A percentile compares a stretch with the other conserved stretches of the same genome.
Conservation (phyloP, 257 asterid species). For the Fraxinus quadrangulata region DNA sequence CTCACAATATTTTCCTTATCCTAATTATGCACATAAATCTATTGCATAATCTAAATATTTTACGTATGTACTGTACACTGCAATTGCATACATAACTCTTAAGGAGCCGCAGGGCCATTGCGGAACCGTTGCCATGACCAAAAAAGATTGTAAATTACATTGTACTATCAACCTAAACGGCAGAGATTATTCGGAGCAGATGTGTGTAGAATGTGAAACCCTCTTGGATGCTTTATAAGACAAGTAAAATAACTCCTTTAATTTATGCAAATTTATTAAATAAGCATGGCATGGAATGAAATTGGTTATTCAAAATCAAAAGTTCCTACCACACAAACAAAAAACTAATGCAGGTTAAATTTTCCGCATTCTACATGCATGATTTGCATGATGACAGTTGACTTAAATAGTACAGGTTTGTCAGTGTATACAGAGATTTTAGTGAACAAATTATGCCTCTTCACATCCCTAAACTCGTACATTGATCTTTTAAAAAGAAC, state of each 20-base stretch:
- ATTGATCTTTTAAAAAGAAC: not conserved
- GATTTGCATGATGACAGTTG: not conserved
- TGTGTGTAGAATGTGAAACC: not conserved
- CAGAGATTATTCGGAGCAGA: not conserved
- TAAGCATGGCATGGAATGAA: not conserved
- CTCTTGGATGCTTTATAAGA: not conserved
- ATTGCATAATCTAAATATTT: too few relatives aligned
- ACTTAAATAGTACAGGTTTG: not conserved
- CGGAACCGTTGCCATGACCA: not conserved
- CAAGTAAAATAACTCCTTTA: not conserved
- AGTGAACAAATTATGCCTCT: not conserved
- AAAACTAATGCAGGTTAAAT: not conserved
- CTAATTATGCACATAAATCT: not conserved
- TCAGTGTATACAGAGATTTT: not conserved
- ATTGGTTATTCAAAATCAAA: not conserved
- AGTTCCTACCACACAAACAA: not conserved
- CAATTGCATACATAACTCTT: not conserved
- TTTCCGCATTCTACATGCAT: not conserved
- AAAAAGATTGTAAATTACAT: not conserved
- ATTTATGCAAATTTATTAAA: not conserved
- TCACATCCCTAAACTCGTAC: not conserved
- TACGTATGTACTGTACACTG: not conserved
- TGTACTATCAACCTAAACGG: not conserved
- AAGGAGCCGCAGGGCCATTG: not conserved
- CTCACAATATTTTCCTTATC: conserved; percentile 1